Evolutionary conservation across 2,329 filamentous ascomycete species (phyloP), one percentile per base, ranked within the genome.

Genomic region (Ceratocystis cubensis): DNA sequence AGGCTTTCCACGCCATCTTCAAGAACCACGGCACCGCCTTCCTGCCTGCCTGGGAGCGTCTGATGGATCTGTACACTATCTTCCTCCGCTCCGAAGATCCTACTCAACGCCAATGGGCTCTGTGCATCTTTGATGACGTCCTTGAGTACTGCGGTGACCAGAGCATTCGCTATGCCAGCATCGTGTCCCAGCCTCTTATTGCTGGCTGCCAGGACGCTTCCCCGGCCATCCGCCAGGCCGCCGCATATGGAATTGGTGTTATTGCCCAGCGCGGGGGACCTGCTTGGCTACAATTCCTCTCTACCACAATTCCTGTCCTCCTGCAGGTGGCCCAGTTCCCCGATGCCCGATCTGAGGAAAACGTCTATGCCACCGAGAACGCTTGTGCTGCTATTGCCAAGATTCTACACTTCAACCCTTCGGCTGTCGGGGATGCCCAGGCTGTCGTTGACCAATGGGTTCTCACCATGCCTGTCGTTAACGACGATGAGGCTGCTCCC

Each of bases 1-100:
- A 99, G 81, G 93, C 94, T 0, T 99, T 96, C 83, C 94, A 99
- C 77, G 93, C 91, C 69, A 91, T 99, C 70, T 99, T 99, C 82
- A 97, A 97, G 81, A 92, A 96, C 78, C 91, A 96, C 74, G 89
- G 90, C 28, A 81, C 85, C 8, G 79, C 82, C 10, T 99, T 99
- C 81, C 81, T 99, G 65, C 88, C 86, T 4, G 81, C 90, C 53
- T 99, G 93, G 92, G 89, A 96, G 74, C 84, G 85, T 65, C 81
- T 99, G 28, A 85, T 96, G 75, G 79, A 82, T 10, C 96, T 91
- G 66, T 97, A 97, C 75, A 86, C 92, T 71, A 81, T 81, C 41
- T 97, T 97, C 75, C 86, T 96, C 70, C 84, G 83, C 53, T 94
- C 89, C 67, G 73, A 77, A 2, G 94, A 99, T 74, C 83, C 91